A percentile compares a stretch with the other conserved stretches of the same genome.
Evolutionary conservation across 2,329 filamentous ascomycete genomes (phyloP).

Genomic region (Chaetomium strumarium): DNA sequence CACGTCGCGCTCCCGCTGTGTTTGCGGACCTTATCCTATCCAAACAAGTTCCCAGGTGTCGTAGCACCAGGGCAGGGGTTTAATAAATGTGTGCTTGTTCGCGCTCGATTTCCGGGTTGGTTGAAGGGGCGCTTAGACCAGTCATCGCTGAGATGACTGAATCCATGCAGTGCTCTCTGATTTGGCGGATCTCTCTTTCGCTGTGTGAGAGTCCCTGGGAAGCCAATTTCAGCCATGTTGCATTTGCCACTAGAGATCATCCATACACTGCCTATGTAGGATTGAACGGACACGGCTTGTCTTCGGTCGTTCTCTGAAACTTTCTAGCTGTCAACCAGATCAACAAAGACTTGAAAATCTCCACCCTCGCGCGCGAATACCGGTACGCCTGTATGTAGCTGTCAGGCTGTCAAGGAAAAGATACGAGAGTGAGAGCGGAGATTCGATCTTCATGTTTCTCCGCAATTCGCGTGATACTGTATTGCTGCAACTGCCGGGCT

Average conservation of each 20-base stretch:
- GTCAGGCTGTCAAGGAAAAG: not conserved
- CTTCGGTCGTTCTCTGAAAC: not conserved
- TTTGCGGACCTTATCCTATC: conserved; percentile 13
- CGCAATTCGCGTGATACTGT: no score
- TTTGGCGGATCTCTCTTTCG: conserved; percentile 1
- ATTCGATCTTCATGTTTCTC: no score
- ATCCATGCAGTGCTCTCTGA: conserved; percentile 8
- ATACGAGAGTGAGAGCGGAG: not conserved
- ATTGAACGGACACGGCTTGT: conserved; percentile 3
- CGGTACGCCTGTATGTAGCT: no score
- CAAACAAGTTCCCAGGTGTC: not conserved
- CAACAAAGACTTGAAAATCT: not conserved
- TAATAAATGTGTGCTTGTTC: not conserved
- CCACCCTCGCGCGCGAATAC: no score
- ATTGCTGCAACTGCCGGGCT: no score
- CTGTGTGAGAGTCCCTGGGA: not conserved
- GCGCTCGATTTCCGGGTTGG: conserved; percentile 10
- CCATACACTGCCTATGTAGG: no score
- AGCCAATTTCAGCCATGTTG: conserved; percentile 6
- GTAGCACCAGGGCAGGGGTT: conserved; percentile 10
- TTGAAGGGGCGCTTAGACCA: conserved; percentile 8
- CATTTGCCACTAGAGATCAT: conserved; percentile 7
- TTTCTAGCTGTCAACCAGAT: not conserved
- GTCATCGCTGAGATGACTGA: not conserved
- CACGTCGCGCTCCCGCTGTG: conserved; percentile 6